These are phyloP conservation scores for Lagenidium giganteum DNA, from an alignment of 352 stramenopile genomes.

Conservation along the genomic window DNA sequence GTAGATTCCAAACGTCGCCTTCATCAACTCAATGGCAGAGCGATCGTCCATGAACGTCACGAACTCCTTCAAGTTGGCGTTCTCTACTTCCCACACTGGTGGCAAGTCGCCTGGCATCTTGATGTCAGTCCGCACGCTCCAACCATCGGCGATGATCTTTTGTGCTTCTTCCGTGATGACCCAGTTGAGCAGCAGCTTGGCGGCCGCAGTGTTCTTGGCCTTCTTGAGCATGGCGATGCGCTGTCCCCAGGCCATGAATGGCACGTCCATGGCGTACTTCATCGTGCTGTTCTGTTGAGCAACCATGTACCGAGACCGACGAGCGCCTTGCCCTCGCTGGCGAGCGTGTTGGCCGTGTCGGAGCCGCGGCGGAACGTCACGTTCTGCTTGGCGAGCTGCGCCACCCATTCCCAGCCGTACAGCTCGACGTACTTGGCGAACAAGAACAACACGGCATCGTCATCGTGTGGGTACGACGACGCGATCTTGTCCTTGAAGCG, in stretches of 20 bases:
- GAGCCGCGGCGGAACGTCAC: slow-evolving; percentile 28
- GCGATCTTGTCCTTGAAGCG: slow-evolving; percentile 33
- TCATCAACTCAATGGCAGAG: slow-evolving; percentile 29
- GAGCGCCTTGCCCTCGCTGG: slow-evolving; percentile 25
- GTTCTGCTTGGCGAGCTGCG: slow-evolving; percentile 32
- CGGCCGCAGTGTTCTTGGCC: slow-evolving; percentile 36
- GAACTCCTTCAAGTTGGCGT: slow-evolving; percentile 30
- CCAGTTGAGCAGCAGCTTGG: slow-evolving; percentile 64
- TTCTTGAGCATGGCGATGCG: slow-evolving; percentile 55
- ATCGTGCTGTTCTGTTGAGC: no score
- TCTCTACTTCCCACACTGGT: slow-evolving; percentile 23
- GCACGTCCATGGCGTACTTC: slow-evolving; percentile 25
- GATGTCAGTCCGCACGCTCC: slow-evolving; percentile 32
- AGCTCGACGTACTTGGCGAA: slow-evolving; percentile 38
- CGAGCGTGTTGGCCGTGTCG: slow-evolving; percentile 23
- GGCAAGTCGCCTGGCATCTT: slow-evolving; percentile 18
- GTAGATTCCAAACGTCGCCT: slow-evolving; percentile 43
- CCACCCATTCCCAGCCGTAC: slow-evolving; percentile 49
- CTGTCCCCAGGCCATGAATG: slow-evolving; percentile 42
- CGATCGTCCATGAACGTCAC: slow-evolving; percentile 44
- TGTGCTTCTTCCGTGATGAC: slow-evolving; percentile 29
- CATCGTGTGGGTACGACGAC: slow-evolving; percentile 42
- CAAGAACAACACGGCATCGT: slow-evolving; percentile 45
- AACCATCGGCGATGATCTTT: slow-evolving; percentile 14
- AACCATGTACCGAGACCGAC: slow-evolving; percentile 13